phyloP scores from a whole-genome alignment of 306 rosid genomes.

The Ormosia emarginata region DNA sequence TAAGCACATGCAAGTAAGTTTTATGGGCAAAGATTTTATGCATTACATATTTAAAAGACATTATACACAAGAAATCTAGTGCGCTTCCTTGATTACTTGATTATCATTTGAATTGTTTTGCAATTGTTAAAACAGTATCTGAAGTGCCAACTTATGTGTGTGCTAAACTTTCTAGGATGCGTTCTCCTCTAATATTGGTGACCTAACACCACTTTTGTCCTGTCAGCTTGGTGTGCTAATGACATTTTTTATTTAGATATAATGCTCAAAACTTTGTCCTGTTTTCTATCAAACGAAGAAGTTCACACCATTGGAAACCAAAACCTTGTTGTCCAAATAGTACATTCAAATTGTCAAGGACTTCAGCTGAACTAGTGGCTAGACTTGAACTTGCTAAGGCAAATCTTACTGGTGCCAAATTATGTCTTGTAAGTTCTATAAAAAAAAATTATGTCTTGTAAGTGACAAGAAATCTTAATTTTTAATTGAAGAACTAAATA shows the following conservation, averaged over 20 bases:
- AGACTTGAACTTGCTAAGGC: not conserved
- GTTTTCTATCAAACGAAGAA: not conserved
- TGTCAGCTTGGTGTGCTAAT: not conserved
- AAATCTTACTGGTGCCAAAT: not conserved
- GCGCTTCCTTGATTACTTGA: not conserved
- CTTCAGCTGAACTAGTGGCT: not conserved
- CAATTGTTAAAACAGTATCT: not conserved
- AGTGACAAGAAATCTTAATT: not conserved
- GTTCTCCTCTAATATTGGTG: not conserved
- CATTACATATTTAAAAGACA: not conserved
- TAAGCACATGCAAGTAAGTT: constrained; percentile 85
- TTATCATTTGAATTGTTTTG: not conserved
- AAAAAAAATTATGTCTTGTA: not conserved
- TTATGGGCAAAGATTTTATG: not conserved
- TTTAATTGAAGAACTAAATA: not conserved
- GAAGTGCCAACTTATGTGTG: not conserved
- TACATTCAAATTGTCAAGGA: not conserved
- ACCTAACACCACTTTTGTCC: not conserved
- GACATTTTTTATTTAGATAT: not conserved
- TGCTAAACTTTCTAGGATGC: not conserved
- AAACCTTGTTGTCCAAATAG: not conserved
- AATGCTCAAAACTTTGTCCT: not conserved
- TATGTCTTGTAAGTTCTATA: not conserved
- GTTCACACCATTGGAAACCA: no score
- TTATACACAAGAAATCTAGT: not conserved